Percentiles rank a stretch among this genome's conserved stretches.
phyloP scores from a whole-genome alignment of 805 yeast species.

The Cephaloascus albidus region DNA sequence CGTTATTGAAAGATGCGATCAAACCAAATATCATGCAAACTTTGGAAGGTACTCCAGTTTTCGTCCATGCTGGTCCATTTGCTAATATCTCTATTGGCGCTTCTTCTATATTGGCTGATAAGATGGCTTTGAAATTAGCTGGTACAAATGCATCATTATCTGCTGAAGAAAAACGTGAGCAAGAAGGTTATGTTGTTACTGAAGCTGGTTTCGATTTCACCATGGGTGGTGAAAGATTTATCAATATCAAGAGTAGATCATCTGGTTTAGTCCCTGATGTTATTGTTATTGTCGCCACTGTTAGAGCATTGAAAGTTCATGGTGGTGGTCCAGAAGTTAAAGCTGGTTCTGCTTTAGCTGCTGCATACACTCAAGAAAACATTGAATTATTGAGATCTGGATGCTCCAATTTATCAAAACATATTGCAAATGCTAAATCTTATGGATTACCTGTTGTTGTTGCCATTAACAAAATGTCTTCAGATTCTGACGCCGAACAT shows the following conservation, averaged over 20 bases:
- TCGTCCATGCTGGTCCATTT: slow-evolving; percentile 84
- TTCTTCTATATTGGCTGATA: slow-evolving; percentile 74
- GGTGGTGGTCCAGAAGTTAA: slow-evolving; percentile 88
- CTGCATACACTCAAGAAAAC: slow-evolving; percentile 64
- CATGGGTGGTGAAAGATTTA: slow-evolving; percentile 86
- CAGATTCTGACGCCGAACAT: slow-evolving; percentile 63
- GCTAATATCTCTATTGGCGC: slow-evolving; percentile 87
- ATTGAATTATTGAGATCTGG: slow-evolving; percentile 61
- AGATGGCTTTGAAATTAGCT: slow-evolving; percentile 70
- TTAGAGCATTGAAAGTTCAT: slow-evolving; percentile 75
- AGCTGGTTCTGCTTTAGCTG: slow-evolving; percentile 74
- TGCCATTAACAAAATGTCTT: slow-evolving; percentile 71
- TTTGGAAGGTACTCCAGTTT: slow-evolving; percentile 80
- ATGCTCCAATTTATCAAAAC: slow-evolving; percentile 68
- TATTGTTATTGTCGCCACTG: slow-evolving; percentile 76
- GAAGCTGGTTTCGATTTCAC: slow-evolving; percentile 89
- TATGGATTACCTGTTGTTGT: slow-evolving; percentile 77
- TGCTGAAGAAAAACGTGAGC: slow-evolving; percentile 31
- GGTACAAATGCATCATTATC: slow-evolving; percentile 47
- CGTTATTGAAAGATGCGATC: slow-evolving; percentile 70
- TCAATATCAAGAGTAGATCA: slow-evolving; percentile 74
- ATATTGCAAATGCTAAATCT: slow-evolving; percentile 59
- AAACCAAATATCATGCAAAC: slow-evolving; percentile 86
- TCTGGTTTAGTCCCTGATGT: slow-evolving; percentile 74
- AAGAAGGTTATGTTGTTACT: slow-evolving; percentile 71